Base-by-base conservation (phyloP, 2,329 filamentous ascomycete species). In the Pseudogymnoascus verrucosus region DNA sequence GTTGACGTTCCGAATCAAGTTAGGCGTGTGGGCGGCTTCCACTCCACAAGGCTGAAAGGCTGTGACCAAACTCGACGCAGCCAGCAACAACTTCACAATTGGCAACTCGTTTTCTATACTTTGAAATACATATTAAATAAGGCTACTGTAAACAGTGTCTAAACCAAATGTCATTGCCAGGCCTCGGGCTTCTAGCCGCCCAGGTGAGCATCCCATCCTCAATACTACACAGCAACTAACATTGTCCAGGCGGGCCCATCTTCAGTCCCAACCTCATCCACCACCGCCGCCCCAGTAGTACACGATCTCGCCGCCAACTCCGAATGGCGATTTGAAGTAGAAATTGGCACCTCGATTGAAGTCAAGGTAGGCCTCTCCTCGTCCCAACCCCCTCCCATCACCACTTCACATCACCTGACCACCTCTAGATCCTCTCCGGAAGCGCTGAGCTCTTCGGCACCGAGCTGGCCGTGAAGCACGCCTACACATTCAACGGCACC, bases 401-500 rank as follows among this genome's bases (percentile, higher is more conserved):
- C 76, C 73, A 66, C 75, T 76, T 64, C 70, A 74, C 31, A 65
- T 82, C 61, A 74, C 75, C 40, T 40, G 40, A 57, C 59, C 23
- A 47, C 10, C 10, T 81, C 37, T 47, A 92, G 78, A 80, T 98
- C 26, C 77, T 91, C 63, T 85, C 83, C 36, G 95, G 95, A 66
- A 91, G 88, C 1, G 95, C 93, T 60, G 95, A 99, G 76, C 86
- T 96, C 72, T 96, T 98, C 74, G 95, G 95, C 73, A 93, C 93
- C 63, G 95, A 99, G 78, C 88, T 99, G 47, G 92, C 92, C 10
- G 82, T 85, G 8, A 89, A 89, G 64, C 89, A 89, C 61, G 82
- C 84, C 8, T 98, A 98, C 78, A 87, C 82, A 34, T 93, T 99
- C 76, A 83, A 84, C 54, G 90, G 91, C 63, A 84, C 84, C 69